Conservation (phyloP, 2,329 filamentous ascomycete genomes). For the Pseudogymnoascus sp. region DNA sequence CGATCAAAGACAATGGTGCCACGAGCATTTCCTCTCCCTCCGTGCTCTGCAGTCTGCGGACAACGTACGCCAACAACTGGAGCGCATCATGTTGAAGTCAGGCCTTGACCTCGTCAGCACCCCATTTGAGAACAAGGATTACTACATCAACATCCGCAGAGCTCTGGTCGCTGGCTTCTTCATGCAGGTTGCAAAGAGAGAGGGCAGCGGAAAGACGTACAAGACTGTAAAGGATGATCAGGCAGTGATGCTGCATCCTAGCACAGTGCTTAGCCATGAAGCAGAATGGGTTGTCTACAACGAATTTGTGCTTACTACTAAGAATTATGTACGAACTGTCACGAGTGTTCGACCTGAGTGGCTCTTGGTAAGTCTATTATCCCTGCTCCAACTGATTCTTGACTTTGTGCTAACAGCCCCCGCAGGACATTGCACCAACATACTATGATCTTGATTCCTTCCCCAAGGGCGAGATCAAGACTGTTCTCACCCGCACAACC, state of each 20-base stretch:
- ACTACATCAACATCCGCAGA: slow-evolving; percentile 94
- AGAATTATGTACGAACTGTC: slow-evolving; percentile 95
- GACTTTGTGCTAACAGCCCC: slow-evolving; percentile 26
- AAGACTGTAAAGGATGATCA: slow-evolving; percentile 96
- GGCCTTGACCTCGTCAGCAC: slow-evolving; percentile 81
- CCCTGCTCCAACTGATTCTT: slow-evolving; percentile 11
- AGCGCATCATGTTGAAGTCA: slow-evolving; percentile 93
- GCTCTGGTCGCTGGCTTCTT: slow-evolving; percentile 94
- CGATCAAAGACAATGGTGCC: slow-evolving; percentile 85
- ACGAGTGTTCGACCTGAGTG: slow-evolving; percentile 90
- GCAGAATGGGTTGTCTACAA: slow-evolving; percentile 98
- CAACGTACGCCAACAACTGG: slow-evolving; percentile 84
- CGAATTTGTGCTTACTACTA: slow-evolving; percentile 94
- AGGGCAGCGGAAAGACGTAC: slow-evolving; percentile 81
- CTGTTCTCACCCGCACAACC: slow-evolving; percentile 47
- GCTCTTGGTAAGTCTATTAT: slow-evolving; percentile 68
- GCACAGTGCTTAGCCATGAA: slow-evolving; percentile 78
- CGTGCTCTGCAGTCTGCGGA: slow-evolving; percentile 86
- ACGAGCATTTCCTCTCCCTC: slow-evolving; percentile 89
- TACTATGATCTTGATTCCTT: slow-evolving; percentile 87
- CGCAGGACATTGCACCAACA: slow-evolving; percentile 78
- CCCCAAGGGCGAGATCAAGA: slow-evolving; percentile 78
- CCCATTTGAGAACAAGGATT: slow-evolving; percentile 88
- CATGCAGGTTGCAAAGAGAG: slow-evolving; percentile 98
- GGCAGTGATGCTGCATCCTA: slow-evolving; percentile 85